Evolutionary conservation across 2,329 filamentous ascomycete species (phyloP), one percentile per base, ranked within the genome.

Genomic region (Pestalotiopsis sp.): DNA sequence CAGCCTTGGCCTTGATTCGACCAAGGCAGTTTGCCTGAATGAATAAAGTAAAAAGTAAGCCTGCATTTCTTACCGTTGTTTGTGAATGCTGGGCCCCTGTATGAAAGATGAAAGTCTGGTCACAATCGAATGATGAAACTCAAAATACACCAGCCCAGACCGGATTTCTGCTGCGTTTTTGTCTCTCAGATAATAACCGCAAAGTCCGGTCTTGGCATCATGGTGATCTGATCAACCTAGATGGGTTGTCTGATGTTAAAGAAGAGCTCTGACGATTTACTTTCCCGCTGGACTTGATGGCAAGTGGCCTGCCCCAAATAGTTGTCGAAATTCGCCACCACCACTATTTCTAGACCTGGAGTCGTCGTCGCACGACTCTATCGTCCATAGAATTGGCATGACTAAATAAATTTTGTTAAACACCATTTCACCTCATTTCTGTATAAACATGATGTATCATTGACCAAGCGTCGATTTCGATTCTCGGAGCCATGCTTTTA

Each of bases 211-310:
- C 68, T 3, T 31, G 27, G 72, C 62, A 72, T 64, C 66, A 68
- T 39, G 73, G 72, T 76, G 80, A 76, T 78, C 84, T 80, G 82
- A 84, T 73, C 71, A 57, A 58, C 68, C 66, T 67, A 58, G 23
- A 58, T 68, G 7, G 75, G 76, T 71, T 73, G 74, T 66, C 78
- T 85, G 86, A 86, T 77, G 86, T 88, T 82, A 84, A 89, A 90
- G 89, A 87, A 90, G 85, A 87, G 85, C 85, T 78, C 85, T 84
- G 85, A 87, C 83, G 83, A 81, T 81, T 81, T 75, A 73, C 9
- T 17, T 59, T n/a, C 2, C n/a, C 1, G 23, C 3, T 23, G 3
- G 45, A 23, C 2, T 52, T n/a, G 0, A 36, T 9, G 31, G 31
- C 31, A 36, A 36, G 7, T 36, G 31, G 31, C 31, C 31, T 36